phyloP scores from a whole-genome alignment of 1,139 yeast species.

The Taphrina communis region DNA sequence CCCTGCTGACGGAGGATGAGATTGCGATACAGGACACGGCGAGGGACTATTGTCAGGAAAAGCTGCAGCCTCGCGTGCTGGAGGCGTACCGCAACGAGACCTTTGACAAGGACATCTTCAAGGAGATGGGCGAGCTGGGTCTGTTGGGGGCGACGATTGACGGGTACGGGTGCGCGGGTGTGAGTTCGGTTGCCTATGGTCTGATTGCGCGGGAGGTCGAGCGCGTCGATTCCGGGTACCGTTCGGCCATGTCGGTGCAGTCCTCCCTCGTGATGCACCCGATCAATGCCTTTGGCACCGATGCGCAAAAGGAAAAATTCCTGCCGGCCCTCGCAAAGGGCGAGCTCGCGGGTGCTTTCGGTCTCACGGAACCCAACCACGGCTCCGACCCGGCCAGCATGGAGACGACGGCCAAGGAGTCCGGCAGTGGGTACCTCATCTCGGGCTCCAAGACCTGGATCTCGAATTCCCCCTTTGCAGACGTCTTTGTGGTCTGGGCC shows the following conservation, averaged over 20 bases:
- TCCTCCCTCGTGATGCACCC: slow-evolving; percentile 58
- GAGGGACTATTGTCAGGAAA: slow-evolving; percentile 54
- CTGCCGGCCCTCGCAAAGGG: slow-evolving; percentile 56
- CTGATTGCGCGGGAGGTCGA: slow-evolving; percentile 57
- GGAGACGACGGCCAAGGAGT: slow-evolving; percentile 55
- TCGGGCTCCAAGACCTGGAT: slow-evolving; percentile 58
- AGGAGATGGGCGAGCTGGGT: slow-evolving; percentile 56
- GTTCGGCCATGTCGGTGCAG: slow-evolving; percentile 58
- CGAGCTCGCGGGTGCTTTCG: slow-evolving; percentile 57
- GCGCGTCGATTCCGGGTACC: slow-evolving; percentile 56
- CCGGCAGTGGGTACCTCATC: slow-evolving; percentile 55
- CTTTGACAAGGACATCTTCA: slow-evolving; percentile 50
- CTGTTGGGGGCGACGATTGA: slow-evolving; percentile 55
- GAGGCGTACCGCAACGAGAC: slow-evolving; percentile 55
- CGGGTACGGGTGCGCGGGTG: slow-evolving; percentile 58
- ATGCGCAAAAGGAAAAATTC: slow-evolving; percentile 55
- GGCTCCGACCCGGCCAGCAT: slow-evolving; percentile 58
- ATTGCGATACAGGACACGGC: slow-evolving; percentile 54
- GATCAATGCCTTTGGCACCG: slow-evolving; percentile 54
- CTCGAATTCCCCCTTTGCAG: slow-evolving; percentile 59
- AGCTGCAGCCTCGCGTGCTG: slow-evolving; percentile 54
- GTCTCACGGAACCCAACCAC: slow-evolving; percentile 57
- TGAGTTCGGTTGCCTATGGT: slow-evolving; percentile 56
- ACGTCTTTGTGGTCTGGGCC: slow-evolving; percentile 56
- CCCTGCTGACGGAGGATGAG: slow-evolving; percentile 55